phyloP scores from a whole-genome alignment of 2,329 filamentous ascomycete genomes.

The Xylariaceae sp. region DNA sequence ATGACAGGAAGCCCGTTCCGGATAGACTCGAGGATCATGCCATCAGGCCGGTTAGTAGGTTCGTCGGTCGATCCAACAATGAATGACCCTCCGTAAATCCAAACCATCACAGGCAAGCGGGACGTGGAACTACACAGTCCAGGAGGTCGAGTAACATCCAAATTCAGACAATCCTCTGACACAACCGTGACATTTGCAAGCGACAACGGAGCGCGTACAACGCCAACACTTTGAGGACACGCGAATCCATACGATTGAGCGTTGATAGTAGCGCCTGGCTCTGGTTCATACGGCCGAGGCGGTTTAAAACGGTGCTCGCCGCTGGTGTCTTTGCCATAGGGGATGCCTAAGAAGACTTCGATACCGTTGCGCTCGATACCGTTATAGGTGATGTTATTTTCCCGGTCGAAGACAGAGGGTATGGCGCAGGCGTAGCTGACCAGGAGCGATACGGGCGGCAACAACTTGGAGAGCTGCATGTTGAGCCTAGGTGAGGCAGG shows the following conservation, averaged over 20 bases:
- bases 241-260: not conserved
- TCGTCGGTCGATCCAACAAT: slow-evolving; percentile 24
- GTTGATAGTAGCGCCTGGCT: not conserved
- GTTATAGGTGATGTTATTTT: not conserved
- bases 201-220: too few species aligned
- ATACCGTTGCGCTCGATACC: slow-evolving; percentile 1
- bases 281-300: not conserved
- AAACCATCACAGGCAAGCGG: slow-evolving; percentile 33
- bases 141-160: slow-evolving; percentile 28
- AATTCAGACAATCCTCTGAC: slow-evolving; percentile 32
- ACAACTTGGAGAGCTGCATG: too few species aligned
- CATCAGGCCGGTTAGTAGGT: slow-evolving; percentile 37
- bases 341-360: not conserved
- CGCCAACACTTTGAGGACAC: too few species aligned
- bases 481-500: too few species aligned
- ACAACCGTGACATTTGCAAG: slow-evolving; percentile 6
- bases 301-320: not conserved
- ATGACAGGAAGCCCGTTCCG: slow-evolving; percentile 33
- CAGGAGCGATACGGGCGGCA: too few species aligned
- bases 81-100: slow-evolving; percentile 28
- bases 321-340: not conserved
- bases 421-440: too few species aligned
- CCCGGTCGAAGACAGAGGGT: not conserved
- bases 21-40: slow-evolving; percentile 39
- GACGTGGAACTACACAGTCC: slow-evolving; percentile 19